Conservation (phyloP, 2,329 filamentous ascomycete genomes). For the Venturia carpophila region DNA sequence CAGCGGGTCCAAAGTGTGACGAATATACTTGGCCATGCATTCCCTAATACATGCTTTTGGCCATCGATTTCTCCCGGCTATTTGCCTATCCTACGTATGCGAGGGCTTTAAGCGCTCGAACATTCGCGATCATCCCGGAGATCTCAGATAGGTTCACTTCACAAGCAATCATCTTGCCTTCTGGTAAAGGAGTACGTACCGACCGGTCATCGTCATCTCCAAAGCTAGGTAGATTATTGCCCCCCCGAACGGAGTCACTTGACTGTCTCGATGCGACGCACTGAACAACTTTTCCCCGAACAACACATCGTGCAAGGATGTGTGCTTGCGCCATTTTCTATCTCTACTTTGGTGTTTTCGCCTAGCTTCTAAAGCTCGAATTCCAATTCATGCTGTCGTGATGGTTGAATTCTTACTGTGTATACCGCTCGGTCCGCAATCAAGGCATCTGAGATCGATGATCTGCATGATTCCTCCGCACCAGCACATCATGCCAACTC, state of each 20-base stretch:
- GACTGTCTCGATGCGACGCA: background rate
- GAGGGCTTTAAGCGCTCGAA: background rate
- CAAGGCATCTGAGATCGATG: conserved; percentile 3
- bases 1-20: background rate
- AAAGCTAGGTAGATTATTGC: conserved; percentile 9
- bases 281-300: background rate
- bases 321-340: background rate
- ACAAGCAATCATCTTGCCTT: background rate
- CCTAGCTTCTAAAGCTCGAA: background rate
- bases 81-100: background rate
- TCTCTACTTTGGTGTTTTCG: background rate
- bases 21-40: background rate
- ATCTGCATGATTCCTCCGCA: conserved; percentile 12
- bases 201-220: background rate
- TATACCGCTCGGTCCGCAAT: background rate
- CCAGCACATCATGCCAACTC: background rate
- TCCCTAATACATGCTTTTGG: background rate
- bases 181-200: conserved; percentile 4
- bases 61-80: background rate
- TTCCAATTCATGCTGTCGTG: background rate
- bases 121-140: background rate
- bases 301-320: conserved; percentile 9
- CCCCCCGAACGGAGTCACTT: background rate
- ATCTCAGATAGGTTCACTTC: conserved; percentile 4
- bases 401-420: conserved; percentile 1